A percentile compares a stretch with the other conserved stretches of the same genome.
Evolutionary conservation across 768 basidiomycete species (phyloP).

Genomic region (Neoboletus magnificus): DNA sequence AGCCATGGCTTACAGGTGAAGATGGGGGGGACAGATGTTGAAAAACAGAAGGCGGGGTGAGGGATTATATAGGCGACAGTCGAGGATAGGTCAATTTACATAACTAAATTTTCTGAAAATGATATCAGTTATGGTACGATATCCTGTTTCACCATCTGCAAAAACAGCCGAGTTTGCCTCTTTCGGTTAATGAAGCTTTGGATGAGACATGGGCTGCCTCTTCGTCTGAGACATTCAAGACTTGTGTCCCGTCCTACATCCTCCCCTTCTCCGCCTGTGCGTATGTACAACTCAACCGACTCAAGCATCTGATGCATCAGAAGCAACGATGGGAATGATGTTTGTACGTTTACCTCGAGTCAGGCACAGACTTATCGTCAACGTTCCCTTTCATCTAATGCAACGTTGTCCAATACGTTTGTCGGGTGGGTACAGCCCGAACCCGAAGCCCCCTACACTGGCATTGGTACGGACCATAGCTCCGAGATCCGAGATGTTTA

Average conservation of each 20-base stretch:
- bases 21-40: not conserved
- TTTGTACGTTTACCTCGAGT: not conserved
- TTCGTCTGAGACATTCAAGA: slow-evolving; percentile 5
- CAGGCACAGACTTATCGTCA: not conserved
- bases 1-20: slow-evolving; percentile 18
- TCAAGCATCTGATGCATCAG: not conserved
- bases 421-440: not conserved
- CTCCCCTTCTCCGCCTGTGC: not conserved
- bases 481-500: not conserved
- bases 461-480: not conserved
- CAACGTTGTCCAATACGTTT: not conserved
- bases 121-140: slow-evolving; percentile 30
- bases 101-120: slow-evolving; percentile 24
- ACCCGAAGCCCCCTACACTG: not conserved
- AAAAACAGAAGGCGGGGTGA: not conserved
- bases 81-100: slow-evolving; percentile 17
- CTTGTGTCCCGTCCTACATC: too few relatives aligned
- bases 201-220: not conserved
- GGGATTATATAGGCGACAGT: slow-evolving; percentile 23
- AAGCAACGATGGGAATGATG: not conserved
- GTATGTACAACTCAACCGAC: too few relatives aligned
- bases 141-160: slow-evolving; percentile 17
- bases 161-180: not conserved
- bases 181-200: not conserved
- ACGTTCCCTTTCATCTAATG: not conserved